Conservation (phyloP, 108 stramenopile genomes). For the Cylindrotheca fusiformis region DNA sequence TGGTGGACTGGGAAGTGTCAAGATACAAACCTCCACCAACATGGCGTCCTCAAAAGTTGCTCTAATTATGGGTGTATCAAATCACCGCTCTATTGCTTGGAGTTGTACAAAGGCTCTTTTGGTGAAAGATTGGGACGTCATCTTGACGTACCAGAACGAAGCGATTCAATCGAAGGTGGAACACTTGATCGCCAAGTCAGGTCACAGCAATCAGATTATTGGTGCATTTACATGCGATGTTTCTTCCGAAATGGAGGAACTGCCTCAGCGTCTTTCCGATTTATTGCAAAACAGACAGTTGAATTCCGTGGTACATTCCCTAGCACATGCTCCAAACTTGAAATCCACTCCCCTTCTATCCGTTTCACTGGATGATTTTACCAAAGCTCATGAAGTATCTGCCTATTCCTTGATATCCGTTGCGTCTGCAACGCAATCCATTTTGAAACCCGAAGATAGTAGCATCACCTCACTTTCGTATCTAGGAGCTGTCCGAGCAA, state of each 20-base stretch:
- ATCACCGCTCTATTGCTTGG: conserved; percentile 56
- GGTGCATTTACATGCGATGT: conserved; percentile 39
- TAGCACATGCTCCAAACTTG: conserved; percentile 47
- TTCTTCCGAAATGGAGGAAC: conserved; percentile 9
- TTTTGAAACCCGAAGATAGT: background rate
- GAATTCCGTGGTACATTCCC: conserved; percentile 46
- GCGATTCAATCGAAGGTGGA: conserved; percentile 17
- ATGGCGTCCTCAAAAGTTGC: conserved; percentile 18
- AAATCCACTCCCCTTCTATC: conserved; percentile 27
- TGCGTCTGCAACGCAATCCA: conserved; percentile 15
- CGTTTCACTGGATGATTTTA: conserved; percentile 30
- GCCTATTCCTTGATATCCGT: conserved; percentile 50
- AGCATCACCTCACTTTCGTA: conserved; percentile 62
- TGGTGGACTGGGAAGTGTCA: no score
- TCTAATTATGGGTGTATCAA: conserved; percentile 57
- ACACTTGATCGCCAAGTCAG: background rate
- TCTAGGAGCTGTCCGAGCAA: conserved; percentile 54
- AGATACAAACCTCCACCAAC: no score
- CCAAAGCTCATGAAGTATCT: conserved; percentile 45
- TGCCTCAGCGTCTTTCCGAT: conserved; percentile 24
- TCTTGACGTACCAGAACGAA: conserved; percentile 50
- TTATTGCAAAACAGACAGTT: conserved; percentile 17
- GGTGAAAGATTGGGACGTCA: conserved; percentile 31
- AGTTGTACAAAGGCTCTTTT: conserved; percentile 39
- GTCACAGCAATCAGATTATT: conserved; percentile 12